Conservation (phyloP, 2,329 filamentous ascomycete species). For the Hymenoscyphus fructigenus region DNA sequence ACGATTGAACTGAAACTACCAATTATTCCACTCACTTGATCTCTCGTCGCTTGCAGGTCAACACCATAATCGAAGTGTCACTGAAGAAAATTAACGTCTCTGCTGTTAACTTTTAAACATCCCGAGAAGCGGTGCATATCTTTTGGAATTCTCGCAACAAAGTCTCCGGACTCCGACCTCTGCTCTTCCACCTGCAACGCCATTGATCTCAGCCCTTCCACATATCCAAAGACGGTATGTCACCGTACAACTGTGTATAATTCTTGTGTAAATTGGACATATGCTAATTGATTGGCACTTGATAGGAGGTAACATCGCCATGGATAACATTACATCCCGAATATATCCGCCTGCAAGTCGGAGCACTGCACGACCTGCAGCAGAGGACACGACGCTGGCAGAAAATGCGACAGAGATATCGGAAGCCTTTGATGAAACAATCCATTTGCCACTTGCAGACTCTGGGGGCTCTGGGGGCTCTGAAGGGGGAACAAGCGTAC, state of each 20-base stretch:
- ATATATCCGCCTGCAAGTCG: neutral
- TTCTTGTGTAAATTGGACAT: neutral
- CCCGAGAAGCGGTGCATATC: neutral
- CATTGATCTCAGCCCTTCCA: neutral
- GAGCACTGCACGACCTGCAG: neutral
- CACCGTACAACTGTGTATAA: neutral
- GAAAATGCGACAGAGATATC: neutral
- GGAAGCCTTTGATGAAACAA: neutral
- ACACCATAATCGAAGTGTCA: neutral
- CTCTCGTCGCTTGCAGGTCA: neutral
- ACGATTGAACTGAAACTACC: neutral
- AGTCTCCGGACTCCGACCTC: neutral
- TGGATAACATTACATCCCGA: neutral
- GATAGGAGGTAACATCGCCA: neutral
- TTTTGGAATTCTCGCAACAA: neutral
- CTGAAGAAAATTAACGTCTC: too few species aligned
- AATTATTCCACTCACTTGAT: neutral
- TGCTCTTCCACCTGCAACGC: neutral
- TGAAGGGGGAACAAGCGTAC: constrained; percentile 1
- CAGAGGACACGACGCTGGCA: neutral
- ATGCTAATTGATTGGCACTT: neutral
- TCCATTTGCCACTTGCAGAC: neutral
- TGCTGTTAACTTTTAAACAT: neutral
- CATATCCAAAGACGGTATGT: neutral
- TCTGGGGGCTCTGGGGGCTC: neutral